Base-by-base conservation (phyloP, 345 rosid species). In the Sisymbrium altissimum region DNA sequence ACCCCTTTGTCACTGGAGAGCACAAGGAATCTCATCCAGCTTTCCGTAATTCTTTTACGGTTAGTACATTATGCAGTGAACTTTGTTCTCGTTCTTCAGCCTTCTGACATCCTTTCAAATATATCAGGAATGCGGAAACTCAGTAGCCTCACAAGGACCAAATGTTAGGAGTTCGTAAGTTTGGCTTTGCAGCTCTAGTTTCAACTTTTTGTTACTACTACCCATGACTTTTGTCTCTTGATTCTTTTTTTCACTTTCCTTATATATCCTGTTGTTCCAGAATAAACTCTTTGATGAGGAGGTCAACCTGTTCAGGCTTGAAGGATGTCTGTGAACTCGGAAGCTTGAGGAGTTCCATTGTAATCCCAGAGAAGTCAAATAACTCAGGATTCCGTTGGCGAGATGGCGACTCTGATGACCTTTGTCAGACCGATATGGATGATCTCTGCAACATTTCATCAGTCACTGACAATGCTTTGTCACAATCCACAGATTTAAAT, bases 361-460 rank as follows among this genome's bases (percentile, higher is more conserved):
- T 82, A 76, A 54, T 77, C 61, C 84, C 85, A 46, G 85, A 84
- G 25, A 84, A 76, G 66, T 81, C 71, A 49, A 66, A 67, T 64
- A 83, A 72, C 71, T 78, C 69, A 72, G 82, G 82, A 72, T 70
- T 82, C 17, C 56, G 35, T 61, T 85, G 88, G 88, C 78, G 70
- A 69, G 72, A 72, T 68, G 80, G 72, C 21, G 75, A 72, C 72
- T 76, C 76, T 65, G 90, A 88, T 74, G 93, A 88, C 73, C 85
- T 89, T 89, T 93, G 96, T 76, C 94, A 75, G 84, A 81, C 86
- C 23, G 96, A 87, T 80, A 91, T 86, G 73, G 90, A 87, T 78
- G 98, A 87, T 83, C 82, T 87, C 78, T 76, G 80, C 40, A 78
- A 79, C 76, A 68, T 79, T 21, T 54, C 77, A 68, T 83, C 96